Percentiles rank a stretch among this genome's conserved stretches.
Conservation (phyloP, 2,329 filamentous ascomycete genomes). For the Chaetomiaceae sp. region DNA sequence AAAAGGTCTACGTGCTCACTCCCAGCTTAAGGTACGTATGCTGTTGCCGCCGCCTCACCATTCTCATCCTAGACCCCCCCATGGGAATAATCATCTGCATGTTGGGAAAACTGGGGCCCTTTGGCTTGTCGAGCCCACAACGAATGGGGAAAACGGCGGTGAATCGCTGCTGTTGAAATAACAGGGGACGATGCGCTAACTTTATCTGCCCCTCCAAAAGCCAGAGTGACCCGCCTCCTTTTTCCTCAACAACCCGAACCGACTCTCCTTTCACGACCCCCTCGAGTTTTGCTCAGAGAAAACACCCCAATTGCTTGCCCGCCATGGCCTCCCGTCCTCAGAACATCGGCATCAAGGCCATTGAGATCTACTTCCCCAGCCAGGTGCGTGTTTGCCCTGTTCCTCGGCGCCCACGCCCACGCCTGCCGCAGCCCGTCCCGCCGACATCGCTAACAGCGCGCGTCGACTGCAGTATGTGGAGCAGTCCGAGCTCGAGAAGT, state of each 20-base stretch:
- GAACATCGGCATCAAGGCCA: constrained; percentile 90
- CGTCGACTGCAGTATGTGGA: constrained; percentile 63
- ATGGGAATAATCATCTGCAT: constrained; percentile 4
- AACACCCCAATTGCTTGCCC: constrained; percentile 19
- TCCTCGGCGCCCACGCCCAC: background rate
- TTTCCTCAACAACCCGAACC: constrained; percentile 1
- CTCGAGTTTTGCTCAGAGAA: no score
- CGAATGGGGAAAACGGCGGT: constrained; percentile 11
- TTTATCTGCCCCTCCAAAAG: constrained; percentile 19
- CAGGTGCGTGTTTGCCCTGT: constrained; percentile 54
- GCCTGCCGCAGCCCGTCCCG: constrained; percentile 3
- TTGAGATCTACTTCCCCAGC: constrained; percentile 81
- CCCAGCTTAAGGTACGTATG: background rate
- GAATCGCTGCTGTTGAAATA: constrained; percentile 13
- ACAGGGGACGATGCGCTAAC: constrained; percentile 16
- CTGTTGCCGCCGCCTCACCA: background rate
- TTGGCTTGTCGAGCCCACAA: constrained; percentile 9
- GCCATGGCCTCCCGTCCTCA: constrained; percentile 52
- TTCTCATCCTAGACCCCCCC: background rate
- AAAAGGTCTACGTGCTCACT: background rate
- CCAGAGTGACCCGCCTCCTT: constrained; percentile 9
- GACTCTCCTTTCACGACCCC: no score
- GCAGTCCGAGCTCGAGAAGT: constrained; percentile 55
- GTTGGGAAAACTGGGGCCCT: constrained; percentile 11
- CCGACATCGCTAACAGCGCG: constrained; percentile 22